A percentile compares a stretch with the other conserved stretches of the same genome.
phyloP scores from a whole-genome alignment of 768 basidiomycete genomes.

The Tricholoma bakamatsutake region DNA sequence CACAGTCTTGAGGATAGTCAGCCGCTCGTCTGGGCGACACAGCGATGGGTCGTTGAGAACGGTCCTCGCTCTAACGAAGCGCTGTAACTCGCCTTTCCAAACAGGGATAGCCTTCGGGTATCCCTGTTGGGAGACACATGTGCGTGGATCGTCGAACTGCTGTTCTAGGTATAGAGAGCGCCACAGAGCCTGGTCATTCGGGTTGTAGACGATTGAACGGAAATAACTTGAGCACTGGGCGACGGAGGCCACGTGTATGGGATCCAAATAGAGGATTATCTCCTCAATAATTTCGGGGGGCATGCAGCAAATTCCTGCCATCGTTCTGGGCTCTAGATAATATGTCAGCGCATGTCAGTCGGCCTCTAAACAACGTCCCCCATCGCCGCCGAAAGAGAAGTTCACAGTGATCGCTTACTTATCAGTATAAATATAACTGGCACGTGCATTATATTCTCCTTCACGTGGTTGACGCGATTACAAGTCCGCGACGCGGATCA shows the following conservation, averaged over 20 bases:
- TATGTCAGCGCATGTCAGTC: background rate
- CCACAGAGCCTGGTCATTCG: conserved; percentile 51
- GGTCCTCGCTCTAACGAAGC: conserved; percentile 47
- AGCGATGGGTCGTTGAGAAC: conserved; percentile 30
- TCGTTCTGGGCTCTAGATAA: background rate
- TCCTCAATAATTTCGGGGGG: conserved; percentile 57
- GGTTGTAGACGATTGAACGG: conserved; percentile 38
- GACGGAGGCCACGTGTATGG: conserved; percentile 48
- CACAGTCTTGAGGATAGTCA: conserved; percentile 39
- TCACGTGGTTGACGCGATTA: background rate
- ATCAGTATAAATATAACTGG: too few relatives aligned
- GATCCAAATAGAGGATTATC: conserved; percentile 52
- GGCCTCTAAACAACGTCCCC: too few relatives aligned
- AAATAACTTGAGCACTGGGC: conserved; percentile 45
- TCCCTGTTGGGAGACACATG: conserved; percentile 35
- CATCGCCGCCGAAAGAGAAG: too few relatives aligned
- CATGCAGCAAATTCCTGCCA: conserved; percentile 30
- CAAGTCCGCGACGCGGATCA: too few relatives aligned
- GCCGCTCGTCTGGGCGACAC: conserved; percentile 39
- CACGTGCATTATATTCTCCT: background rate
- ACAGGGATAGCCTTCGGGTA: conserved; percentile 28
- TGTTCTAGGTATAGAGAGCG: conserved; percentile 57
- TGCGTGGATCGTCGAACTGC: conserved; percentile 58
- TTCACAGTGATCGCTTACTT: too few relatives aligned
- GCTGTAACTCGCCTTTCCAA: conserved; percentile 53